phyloP scores from a whole-genome alignment of 768 basidiomycete genomes.

The Agrocybe praecox region DNA sequence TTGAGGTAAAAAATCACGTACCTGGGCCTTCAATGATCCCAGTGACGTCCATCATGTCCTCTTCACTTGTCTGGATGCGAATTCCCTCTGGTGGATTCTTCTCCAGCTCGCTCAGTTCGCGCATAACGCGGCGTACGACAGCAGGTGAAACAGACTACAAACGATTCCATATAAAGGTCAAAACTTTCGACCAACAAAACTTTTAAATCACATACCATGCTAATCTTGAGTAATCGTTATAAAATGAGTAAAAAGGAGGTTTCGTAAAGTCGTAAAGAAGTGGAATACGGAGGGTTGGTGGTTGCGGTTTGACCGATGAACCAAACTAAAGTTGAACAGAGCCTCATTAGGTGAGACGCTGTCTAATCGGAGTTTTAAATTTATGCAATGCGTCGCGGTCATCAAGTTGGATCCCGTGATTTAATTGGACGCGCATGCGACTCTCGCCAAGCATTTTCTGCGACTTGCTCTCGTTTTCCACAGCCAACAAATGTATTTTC shows the following conservation, averaged over 20 bases:
- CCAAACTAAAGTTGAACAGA: slow-evolving; percentile 11
- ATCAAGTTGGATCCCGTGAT: slow-evolving; percentile 17
- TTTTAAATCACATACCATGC: slow-evolving; percentile 18
- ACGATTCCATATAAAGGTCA: not conserved
- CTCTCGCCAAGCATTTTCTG: not conserved
- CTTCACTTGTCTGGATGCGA: slow-evolving; percentile 81
- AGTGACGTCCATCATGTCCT: slow-evolving; percentile 85
- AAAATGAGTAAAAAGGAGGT: not conserved
- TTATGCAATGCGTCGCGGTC: slow-evolving; percentile 12
- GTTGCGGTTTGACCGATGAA: not conserved
- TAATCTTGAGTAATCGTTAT: slow-evolving; percentile 1
- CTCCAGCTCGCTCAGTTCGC: slow-evolving; percentile 81
- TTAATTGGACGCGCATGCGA: not conserved
- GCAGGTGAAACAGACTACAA: slow-evolving; percentile 48
- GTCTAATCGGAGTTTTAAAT: slow-evolving; percentile 19
- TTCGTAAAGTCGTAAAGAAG: not conserved
- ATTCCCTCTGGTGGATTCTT: slow-evolving; percentile 91
- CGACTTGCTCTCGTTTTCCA: too few relatives aligned
- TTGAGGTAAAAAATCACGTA: slow-evolving; percentile 39
- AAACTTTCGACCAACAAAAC: not conserved
- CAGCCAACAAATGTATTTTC: too few relatives aligned
- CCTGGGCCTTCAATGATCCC: slow-evolving; percentile 92
- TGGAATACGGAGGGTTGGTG: not conserved
- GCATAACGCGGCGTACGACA: slow-evolving; percentile 84
- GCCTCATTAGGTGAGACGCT: slow-evolving; percentile 14